Conservation (phyloP, 306 rosid species). For the Castanopsis chinensis region DNA sequence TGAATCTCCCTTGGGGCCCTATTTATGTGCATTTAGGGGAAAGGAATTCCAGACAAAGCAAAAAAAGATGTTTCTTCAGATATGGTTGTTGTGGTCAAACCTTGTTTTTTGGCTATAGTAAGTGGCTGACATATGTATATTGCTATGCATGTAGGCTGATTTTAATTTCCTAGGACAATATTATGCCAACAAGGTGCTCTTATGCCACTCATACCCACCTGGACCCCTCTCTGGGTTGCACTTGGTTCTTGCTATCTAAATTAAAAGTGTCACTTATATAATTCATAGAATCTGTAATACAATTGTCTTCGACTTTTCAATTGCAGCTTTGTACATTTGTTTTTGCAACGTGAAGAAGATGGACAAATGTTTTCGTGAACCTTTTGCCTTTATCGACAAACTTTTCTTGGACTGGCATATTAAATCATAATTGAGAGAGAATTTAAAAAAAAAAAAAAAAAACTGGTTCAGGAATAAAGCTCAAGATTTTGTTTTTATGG, state of each 20-base stretch:
- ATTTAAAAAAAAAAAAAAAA: rapidly evolving
- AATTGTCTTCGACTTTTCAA: neutral
- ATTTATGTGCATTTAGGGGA: neutral
- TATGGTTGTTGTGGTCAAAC: neutral
- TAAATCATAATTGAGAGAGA: too few relatives aligned
- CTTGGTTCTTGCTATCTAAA: neutral
- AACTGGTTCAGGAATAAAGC: too few relatives aligned
- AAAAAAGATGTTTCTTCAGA: neutral
- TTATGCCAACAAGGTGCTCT: neutral
- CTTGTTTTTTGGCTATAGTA: neutral
- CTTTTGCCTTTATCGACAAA: too few relatives aligned
- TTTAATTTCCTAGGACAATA: neutral
- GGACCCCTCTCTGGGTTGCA: neutral
- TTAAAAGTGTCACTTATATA: neutral
- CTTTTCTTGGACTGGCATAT: too few relatives aligned
- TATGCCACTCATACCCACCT: neutral
- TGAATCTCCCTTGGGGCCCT: neutral
- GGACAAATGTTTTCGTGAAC: too few relatives aligned
- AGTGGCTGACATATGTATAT: neutral
- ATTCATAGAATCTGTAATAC: too few relatives aligned
- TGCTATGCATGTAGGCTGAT: neutral
- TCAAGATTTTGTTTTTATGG: too few relatives aligned
- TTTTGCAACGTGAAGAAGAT: too few relatives aligned
- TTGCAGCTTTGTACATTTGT: too few relatives aligned
- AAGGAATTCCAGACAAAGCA: neutral